Evolutionary conservation across 805 yeast species (phyloP), one percentile per base, ranked within the genome.

Genomic region (Isabelozyma gotoi): DNA sequence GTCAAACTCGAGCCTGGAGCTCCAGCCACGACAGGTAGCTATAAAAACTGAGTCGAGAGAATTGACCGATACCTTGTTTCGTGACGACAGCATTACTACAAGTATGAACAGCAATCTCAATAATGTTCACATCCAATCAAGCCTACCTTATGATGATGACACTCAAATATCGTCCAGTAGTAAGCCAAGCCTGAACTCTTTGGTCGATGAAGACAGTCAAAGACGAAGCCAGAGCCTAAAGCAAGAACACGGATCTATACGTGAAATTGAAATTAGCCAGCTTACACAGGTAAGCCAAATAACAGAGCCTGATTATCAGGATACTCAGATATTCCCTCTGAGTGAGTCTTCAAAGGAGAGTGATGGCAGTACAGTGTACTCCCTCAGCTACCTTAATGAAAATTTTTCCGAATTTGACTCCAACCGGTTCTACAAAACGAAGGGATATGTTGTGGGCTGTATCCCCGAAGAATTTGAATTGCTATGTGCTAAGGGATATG

Each of bases 401-500:
- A 24, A 24, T 4, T 24, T 24, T 3, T n/a, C 10, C 4, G 7
- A 10, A n/a, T 3, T 24, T 5, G 29, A 24, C 4, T n/a, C 29
- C 7, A 43, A 43, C 34, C 40, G 36, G 17, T 38, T 56, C 1
- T 63, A 53, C 47, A 42, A 39, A 10, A 53, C 54, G 3, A 36
- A 42, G 4, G 67, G 59, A 2, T 44, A 40, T 18, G 34, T 67
- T 2, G 58, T 53, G 2, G 67, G 60, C 2, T 39, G 50, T 8
- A 46, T 55, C 4, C 73, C 73, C 0, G 41, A 38, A 2, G 62
- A 65, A 41, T 53, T 60, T 45, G 38, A 50, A 16, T 56, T 55
- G 15, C 38, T 62, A 1, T 66, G 70, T 46, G 51, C 61, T 15
- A 68, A 68, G 40, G 40, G 51, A 27, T 68, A 57, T 43, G 45